A percentile compares a stretch with the other conserved stretches of the same genome.
phyloP scores from a whole-genome alignment of 2,329 filamentous ascomycete genomes.

The Magnaporthales sp. region DNA sequence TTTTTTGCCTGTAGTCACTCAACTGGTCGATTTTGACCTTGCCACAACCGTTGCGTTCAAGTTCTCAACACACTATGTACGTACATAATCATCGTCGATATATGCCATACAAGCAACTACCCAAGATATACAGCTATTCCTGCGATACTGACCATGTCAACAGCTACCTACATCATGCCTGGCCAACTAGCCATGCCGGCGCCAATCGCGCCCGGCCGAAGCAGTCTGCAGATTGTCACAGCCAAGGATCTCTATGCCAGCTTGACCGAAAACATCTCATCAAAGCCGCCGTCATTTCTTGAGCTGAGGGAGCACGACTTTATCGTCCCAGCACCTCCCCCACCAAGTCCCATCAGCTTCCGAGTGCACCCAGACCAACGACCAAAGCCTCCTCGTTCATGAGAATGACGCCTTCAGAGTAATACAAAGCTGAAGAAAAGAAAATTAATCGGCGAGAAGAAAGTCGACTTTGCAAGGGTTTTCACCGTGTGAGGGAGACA shows the following conservation, averaged over 20 bases:
- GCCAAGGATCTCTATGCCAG: constrained; percentile 44
- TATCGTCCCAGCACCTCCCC: constrained; percentile 55
- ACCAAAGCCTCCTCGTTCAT: constrained; percentile 26
- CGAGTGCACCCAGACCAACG: constrained; percentile 40
- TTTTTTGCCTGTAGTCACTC: not conserved
- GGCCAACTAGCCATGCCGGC: constrained; percentile 35
- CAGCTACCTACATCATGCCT: constrained; percentile 26
- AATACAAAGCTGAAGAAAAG: not conserved
- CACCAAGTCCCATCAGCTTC: constrained; percentile 56
- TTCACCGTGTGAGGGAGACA: not conserved
- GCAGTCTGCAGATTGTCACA: constrained; percentile 33
- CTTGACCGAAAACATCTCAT: constrained; percentile 40
- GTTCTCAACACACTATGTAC: not conserved
- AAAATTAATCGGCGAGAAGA: not conserved
- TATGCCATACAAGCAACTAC: not conserved
- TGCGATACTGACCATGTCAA: not conserved
- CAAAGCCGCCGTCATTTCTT: constrained; percentile 25
- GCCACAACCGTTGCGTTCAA: not conserved
- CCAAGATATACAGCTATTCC: not conserved
- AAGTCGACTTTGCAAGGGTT: not conserved
- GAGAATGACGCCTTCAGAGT: not conserved
- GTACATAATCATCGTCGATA: not conserved
- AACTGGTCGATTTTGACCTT: not conserved
- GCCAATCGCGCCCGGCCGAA: constrained; percentile 37
- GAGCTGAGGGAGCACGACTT: constrained; percentile 49